These are phyloP conservation scores for Yamadazyma ubonensis DNA, from an alignment of 805 yeast genomes.

Conservation along the genomic window DNA sequence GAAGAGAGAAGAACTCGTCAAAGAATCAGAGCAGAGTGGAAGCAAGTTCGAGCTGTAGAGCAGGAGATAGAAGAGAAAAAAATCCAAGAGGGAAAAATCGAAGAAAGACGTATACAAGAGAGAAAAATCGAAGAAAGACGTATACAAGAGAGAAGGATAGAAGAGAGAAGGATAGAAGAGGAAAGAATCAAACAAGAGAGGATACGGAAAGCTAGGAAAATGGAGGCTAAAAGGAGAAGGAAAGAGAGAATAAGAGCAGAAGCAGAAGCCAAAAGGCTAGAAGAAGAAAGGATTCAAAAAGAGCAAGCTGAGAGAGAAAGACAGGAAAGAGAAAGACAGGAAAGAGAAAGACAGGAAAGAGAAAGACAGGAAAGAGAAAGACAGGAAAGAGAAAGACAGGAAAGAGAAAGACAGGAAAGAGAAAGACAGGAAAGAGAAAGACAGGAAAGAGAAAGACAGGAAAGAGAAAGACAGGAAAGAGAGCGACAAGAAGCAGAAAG, in stretches of 20 bases:
- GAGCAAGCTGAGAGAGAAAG: background rate
- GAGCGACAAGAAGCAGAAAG: conserved; percentile 6
- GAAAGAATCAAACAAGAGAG: conserved; percentile 1
- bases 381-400: background rate
- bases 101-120: background rate
- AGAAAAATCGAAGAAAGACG: background rate
- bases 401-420: background rate
- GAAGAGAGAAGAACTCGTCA: background rate
- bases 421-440: conserved; percentile 1
- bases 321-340: background rate
- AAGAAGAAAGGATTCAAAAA: background rate
- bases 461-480: conserved; percentile 5
- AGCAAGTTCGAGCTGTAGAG: too few species aligned
- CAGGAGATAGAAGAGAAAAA: too few species aligned
- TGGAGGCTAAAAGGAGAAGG: background rate
- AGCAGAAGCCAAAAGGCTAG: conserved; percentile 2
- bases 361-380: background rate
- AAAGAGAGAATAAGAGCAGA: conserved; percentile 1
- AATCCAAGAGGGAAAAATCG: background rate
- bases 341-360: conserved; percentile 1
- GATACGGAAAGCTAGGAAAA: conserved; percentile 1
- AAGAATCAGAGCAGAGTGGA: background rate
- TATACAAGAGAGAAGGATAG: background rate
- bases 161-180: conserved; percentile 3
- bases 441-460: conserved; percentile 3